Evolutionary conservation across 2,329 filamentous ascomycete genomes (phyloP), one percentile per base, ranked within the genome.

Genomic region (Botryotinia convoluta): DNA sequence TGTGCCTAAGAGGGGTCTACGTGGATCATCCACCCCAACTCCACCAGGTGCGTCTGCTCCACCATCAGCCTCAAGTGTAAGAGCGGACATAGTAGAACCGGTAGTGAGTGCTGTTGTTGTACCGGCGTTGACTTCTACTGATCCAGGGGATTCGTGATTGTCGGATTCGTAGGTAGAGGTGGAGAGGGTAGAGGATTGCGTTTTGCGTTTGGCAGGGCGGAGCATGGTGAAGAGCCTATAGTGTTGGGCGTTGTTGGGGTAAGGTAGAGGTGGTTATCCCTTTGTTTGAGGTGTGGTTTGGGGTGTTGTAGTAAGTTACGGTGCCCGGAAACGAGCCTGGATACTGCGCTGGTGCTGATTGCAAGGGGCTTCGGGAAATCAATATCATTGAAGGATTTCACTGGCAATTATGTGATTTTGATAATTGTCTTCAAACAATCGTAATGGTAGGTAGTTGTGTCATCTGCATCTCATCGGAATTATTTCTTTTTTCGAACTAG

Each of bases 1-100:
- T 61, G 72, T 51, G 35, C 45, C 72, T 32, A 74, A 72, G 65
- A 75, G 72, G 72, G 73, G 74, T 48, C 59, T 60, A n/a, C 71
- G 74, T 44, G 73, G 73, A 63, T 77, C 72, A 61, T 74, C 72
- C 39, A 48, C 48, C 18, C 42, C 37, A 29, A 69, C 51, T 57
- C 51, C 51, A 29, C 51, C 51, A 4, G 3, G n/a, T 57, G 12
- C 51, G 14, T 57, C 51, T n/a, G 14, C 32, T 67, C 68, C 39
- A 42, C 67, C 70, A 74, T 73, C 37, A n/a, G 48, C 48, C 26
- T 69, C 48, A n/a, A 37, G 18, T 12, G 18, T n/a, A 5, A 48
- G 54, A 26, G 65, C 37, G 37, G 48, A 42, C 48, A 61, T 71
- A 42, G 75, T 65, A 35, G 67, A 57, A 42, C 59, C 32, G 37